Evolutionary conservation across 2,329 filamentous ascomycete genomes (phyloP).

Genomic region (Didymella exigua): DNA sequence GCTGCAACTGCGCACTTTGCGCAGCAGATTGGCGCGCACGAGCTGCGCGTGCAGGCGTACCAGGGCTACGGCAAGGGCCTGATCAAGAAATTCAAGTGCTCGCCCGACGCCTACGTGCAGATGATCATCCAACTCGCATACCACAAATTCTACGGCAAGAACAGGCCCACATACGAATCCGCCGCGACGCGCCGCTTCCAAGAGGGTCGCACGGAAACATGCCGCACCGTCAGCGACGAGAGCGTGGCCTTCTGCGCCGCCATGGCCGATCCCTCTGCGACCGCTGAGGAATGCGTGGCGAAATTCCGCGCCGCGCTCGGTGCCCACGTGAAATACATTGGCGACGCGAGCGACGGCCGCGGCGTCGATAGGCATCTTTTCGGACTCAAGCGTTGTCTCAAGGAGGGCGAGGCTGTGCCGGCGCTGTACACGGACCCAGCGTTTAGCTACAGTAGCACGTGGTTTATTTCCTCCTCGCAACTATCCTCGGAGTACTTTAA

Average conservation of each 20-base stretch:
- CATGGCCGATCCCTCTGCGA: constrained; percentile 72
- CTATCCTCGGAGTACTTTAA: constrained; percentile 97
- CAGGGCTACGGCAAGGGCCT: constrained; percentile 97
- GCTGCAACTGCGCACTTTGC: constrained; percentile 79
- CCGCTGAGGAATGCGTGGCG: constrained; percentile 69
- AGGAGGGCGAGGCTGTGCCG: constrained; percentile 79
- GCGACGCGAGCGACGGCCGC: constrained; percentile 85
- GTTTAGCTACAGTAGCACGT: constrained; percentile 80
- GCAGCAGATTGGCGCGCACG: constrained; percentile 81
- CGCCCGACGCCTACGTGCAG: constrained; percentile 95
- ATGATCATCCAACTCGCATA: constrained; percentile 99
- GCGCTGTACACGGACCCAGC: constrained; percentile 86
- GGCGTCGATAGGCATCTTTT: constrained; percentile 98
- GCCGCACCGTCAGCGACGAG: constrained; percentile 88
- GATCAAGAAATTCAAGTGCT: constrained; percentile 99
- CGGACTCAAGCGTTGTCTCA: constrained; percentile 88
- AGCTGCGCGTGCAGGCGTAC: constrained; percentile 92
- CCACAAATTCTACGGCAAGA: constrained; percentile 98
- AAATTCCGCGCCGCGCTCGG: constrained; percentile 83
- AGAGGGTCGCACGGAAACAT: constrained; percentile 94
- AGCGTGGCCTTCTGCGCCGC: constrained; percentile 87
- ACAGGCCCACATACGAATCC: constrained; percentile 96
- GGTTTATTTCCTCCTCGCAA: constrained; percentile 89
- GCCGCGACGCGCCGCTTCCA: constrained; percentile 95
- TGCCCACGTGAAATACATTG: constrained; percentile 88